Evolutionary conservation across 768 basidiomycete species (phyloP).

Genomic region (Steccherinum ochraceum): DNA sequence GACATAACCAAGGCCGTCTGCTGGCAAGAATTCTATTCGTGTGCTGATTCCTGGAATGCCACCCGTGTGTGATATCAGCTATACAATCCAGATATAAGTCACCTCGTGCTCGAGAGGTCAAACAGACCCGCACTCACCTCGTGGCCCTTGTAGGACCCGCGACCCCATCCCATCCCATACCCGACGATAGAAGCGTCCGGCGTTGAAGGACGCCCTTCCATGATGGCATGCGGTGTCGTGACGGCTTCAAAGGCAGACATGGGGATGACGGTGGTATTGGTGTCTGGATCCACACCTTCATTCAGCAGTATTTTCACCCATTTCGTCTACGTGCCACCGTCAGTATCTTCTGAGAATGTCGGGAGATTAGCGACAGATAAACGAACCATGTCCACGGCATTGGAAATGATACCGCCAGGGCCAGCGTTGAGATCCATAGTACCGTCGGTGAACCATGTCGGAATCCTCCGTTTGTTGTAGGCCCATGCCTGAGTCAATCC

Average conservation of each 20-base stretch:
- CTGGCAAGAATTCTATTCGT: constrained; percentile 26
- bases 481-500: constrained; percentile 30
- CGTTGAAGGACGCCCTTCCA: constrained; percentile 4
- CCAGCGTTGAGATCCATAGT: constrained; percentile 25
- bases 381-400: constrained; percentile 35
- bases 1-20: constrained; percentile 29
- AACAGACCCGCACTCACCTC: constrained; percentile 27
- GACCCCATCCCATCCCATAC: constrained; percentile 40
- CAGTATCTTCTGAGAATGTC: not conserved
- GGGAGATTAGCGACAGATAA: not conserved
- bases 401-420: constrained; percentile 39
- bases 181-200: constrained; percentile 24
- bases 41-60: constrained; percentile 29
- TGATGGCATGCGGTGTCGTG: constrained; percentile 27
- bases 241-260: constrained; percentile 20
- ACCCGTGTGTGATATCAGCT: constrained; percentile 22
- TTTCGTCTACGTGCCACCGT: constrained; percentile 22
- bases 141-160: constrained; percentile 32
- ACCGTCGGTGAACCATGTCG: constrained; percentile 25
- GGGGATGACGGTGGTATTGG: constrained; percentile 29
- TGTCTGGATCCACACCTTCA: constrained; percentile 23
- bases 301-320: constrained; percentile 34
- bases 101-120: too few relatives aligned
- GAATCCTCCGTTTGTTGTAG: constrained; percentile 25
- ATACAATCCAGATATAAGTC: too few relatives aligned